Evolutionary conservation across 164 flowering plant species (phyloP).

Genomic region (Umbilicus rupestris): DNA sequence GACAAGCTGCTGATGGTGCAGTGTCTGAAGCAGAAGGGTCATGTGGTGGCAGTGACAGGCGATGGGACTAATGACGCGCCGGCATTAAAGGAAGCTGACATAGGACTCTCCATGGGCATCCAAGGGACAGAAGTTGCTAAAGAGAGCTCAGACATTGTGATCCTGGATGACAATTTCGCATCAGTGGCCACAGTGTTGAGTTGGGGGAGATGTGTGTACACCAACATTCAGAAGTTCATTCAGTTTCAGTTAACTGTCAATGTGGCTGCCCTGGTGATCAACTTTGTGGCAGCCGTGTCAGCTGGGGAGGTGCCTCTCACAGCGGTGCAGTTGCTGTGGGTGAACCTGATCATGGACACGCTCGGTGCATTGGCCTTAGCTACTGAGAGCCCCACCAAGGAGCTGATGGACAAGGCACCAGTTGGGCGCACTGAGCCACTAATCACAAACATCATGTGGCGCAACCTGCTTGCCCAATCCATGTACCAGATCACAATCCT

Average conservation of each 20-base stretch:
- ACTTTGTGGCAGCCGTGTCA: conserved; percentile 14
- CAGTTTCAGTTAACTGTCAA: conserved; percentile 17
- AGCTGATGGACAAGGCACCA: conserved; percentile 16
- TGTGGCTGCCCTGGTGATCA: conserved; percentile 14
- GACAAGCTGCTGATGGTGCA: conserved; percentile 19
- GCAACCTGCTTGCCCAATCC: conserved; percentile 16
- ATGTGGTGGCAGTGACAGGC: conserved; percentile 21
- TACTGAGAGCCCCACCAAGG: conserved; percentile 15
- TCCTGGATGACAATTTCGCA: conserved; percentile 16
- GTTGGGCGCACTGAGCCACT: conserved; percentile 16
- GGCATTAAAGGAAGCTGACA: conserved; percentile 16
- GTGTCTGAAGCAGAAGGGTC: conserved; percentile 17
- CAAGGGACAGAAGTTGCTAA: conserved; percentile 13
- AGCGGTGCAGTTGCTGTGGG: conserved; percentile 18
- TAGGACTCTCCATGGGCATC: conserved; percentile 15
- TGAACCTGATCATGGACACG: conserved; percentile 21
- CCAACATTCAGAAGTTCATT: conserved; percentile 19
- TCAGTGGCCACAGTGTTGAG: conserved; percentile 10
- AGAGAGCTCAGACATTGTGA: conserved; percentile 15
- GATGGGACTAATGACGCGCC: conserved; percentile 13
- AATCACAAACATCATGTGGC: conserved; percentile 23
- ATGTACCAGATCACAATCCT: conserved; percentile 15
- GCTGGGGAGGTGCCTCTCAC: conserved; percentile 16
- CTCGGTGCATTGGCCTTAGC: conserved; percentile 19
- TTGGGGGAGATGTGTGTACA: conserved; percentile 17